Evolutionary conservation across 108 stramenopile genomes (phyloP).

Genomic region (Hondaea fermentalgiana): DNA sequence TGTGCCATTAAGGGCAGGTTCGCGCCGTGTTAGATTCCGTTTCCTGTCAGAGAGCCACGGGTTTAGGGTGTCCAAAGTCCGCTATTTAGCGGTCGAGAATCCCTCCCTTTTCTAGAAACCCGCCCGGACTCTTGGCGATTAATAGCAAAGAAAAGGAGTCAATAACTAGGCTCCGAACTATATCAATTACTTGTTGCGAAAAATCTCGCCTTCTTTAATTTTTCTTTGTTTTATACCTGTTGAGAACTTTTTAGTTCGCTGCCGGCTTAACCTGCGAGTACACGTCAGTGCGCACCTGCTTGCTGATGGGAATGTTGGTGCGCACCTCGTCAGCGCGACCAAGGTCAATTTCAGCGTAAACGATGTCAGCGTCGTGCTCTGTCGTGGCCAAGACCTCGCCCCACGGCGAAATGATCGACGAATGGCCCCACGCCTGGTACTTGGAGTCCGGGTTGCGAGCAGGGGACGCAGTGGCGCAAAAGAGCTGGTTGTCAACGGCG

Average conservation of each 20-base stretch:
- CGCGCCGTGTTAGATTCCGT: too few relatives aligned
- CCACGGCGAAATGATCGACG: constrained; percentile 88
- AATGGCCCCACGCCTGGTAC: constrained; percentile 99
- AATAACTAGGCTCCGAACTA: too few relatives aligned
- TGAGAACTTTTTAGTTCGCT: background rate
- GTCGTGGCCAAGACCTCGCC: constrained; percentile 82
- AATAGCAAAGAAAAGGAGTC: too few relatives aligned
- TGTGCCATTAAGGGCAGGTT: too few relatives aligned
- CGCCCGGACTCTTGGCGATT: too few relatives aligned
- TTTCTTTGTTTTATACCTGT: too few relatives aligned
- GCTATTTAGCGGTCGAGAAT: too few relatives aligned
- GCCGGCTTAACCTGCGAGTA: constrained; percentile 29
- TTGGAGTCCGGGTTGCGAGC: constrained; percentile 71
- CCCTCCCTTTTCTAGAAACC: too few relatives aligned
- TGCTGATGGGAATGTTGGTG: constrained; percentile 37
- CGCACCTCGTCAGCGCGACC: constrained; percentile 66
- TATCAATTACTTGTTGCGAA: too few relatives aligned
- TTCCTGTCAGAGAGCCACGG: too few relatives aligned
- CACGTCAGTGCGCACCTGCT: constrained; percentile 47
- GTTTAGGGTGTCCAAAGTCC: too few relatives aligned
- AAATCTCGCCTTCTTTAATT: too few relatives aligned
- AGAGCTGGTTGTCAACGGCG: constrained; percentile 94
- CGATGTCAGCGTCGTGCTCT: constrained; percentile 64
- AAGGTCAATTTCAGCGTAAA: constrained; percentile 85
- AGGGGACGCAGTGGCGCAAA: constrained; percentile 81